A percentile compares a stretch with the other conserved stretches of the same genome.
Evolutionary conservation across 257 asterid species (phyloP).

Genomic region (Linaria vulgaris): DNA sequence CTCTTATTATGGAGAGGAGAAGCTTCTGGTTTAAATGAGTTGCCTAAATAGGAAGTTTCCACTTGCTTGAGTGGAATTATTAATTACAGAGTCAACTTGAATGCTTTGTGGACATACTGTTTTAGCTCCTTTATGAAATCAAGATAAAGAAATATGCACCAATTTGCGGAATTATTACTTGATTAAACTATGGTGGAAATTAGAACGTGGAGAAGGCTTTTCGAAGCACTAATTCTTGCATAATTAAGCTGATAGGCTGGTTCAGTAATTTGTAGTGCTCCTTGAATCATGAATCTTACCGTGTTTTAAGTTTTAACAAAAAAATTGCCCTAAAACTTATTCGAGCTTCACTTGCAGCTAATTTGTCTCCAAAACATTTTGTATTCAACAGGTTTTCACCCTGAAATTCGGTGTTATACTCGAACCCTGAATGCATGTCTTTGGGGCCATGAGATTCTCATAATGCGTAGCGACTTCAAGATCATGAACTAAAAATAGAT

Average conservation of each 20-base stretch:
- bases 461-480: neutral
- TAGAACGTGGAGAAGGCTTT: constrained; percentile 16
- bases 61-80: constrained; percentile 51
- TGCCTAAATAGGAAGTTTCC: constrained; percentile 62
- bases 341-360: too few relatives aligned
- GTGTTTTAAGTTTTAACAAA: too few relatives aligned
- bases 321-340: too few relatives aligned
- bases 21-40: constrained; percentile 16
- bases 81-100: constrained; percentile 38
- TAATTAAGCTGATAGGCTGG: neutral
- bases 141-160: neutral
- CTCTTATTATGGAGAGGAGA: constrained; percentile 12
- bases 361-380: too few relatives aligned
- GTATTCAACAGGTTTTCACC: too few relatives aligned
- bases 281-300: too few relatives aligned
- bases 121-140: constrained; percentile 34
- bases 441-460: too few relatives aligned
- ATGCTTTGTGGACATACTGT: constrained; percentile 44
- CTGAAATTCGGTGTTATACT: too few relatives aligned
- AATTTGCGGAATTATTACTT: neutral
- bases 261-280: too few relatives aligned
- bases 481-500: neutral
- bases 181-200: constrained; percentile 14
- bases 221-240: constrained; percentile 17
- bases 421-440: too few relatives aligned